phyloP scores from a whole-genome alignment of 164 flowering plant species.

The Dillenia suffruticosa region DNA sequence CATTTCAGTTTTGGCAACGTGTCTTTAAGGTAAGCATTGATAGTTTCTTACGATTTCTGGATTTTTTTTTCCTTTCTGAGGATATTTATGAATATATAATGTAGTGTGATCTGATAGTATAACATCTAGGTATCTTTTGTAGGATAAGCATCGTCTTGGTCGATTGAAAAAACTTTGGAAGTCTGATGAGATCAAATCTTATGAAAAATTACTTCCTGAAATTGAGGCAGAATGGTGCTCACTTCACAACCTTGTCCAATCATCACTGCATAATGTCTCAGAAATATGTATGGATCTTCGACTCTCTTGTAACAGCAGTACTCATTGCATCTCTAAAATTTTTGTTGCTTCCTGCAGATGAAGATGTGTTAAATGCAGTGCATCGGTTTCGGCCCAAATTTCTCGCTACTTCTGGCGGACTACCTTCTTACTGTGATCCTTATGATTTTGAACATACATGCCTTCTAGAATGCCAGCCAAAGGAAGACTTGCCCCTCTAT shows the following conservation, averaged over 20 bases:
- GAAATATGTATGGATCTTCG: constrained; percentile 62
- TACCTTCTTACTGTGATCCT: constrained; percentile 64
- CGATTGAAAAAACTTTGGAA: constrained; percentile 39
- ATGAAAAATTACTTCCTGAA: constrained; percentile 23
- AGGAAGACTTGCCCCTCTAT: constrained; percentile 22
- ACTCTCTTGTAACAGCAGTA: neutral
- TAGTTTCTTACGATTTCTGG: neutral
- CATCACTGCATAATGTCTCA: constrained; percentile 63
- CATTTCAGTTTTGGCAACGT: constrained; percentile 90
- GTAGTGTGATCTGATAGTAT: neutral
- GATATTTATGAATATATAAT: neutral
- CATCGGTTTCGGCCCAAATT: constrained; percentile 82
- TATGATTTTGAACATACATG: constrained; percentile 74
- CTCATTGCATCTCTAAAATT: neutral
- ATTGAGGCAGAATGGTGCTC: constrained; percentile 92
- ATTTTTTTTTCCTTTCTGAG: neutral
- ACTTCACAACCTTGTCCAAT: constrained; percentile 71
- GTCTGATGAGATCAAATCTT: constrained; percentile 29
- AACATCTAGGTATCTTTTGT: constrained; percentile 18
- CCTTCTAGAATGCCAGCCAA: constrained; percentile 28
- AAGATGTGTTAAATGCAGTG: constrained; percentile 55
- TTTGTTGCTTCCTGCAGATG: constrained; percentile 51
- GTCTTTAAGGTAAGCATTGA: constrained; percentile 55
- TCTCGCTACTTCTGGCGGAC: constrained; percentile 33
- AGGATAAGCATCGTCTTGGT: constrained; percentile 84